Evolutionary conservation across 352 stramenopile species (phyloP).

Genomic region (Phytophthora agathidicida): DNA sequence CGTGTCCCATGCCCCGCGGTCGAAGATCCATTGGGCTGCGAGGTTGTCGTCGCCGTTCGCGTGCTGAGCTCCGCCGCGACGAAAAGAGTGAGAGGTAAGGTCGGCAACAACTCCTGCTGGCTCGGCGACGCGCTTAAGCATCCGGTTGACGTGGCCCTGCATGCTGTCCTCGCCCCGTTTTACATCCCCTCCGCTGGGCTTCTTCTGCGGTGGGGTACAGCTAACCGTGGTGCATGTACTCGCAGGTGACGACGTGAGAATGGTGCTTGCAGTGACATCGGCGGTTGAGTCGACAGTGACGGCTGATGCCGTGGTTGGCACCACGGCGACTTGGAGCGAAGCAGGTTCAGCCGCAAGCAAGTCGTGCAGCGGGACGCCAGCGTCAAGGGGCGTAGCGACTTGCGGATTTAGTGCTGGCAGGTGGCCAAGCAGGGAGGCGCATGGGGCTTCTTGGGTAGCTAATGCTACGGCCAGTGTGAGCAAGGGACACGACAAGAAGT

Average conservation of each 20-base stretch:
- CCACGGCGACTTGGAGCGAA: not conserved
- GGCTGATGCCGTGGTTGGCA: not conserved
- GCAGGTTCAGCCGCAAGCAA: not conserved
- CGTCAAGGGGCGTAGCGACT: too few species aligned
- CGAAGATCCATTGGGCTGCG: not conserved
- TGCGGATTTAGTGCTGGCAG: too few species aligned
- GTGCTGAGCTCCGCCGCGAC: too few species aligned
- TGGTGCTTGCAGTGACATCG: not conserved
- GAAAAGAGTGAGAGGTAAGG: not conserved
- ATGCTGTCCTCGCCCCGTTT: too few species aligned
- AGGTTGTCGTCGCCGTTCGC: not conserved
- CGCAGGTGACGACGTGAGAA: not conserved
- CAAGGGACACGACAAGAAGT: too few species aligned
- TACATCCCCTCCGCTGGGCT: not conserved
- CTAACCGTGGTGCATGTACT: not conserved
- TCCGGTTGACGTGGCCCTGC: too few species aligned
- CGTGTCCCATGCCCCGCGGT: not conserved
- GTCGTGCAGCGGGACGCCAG: not conserved
- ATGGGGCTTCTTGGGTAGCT: too few species aligned
- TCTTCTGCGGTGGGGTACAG: not conserved
- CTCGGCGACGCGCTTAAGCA: too few species aligned
- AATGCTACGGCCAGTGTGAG: too few species aligned
- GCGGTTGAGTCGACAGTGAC: not conserved
- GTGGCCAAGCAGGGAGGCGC: too few species aligned
- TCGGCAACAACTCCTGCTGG: too few species aligned